phyloP scores from a whole-genome alignment of 2,329 filamentous ascomycete genomes.

The Sclerotinia nivalis region DNA sequence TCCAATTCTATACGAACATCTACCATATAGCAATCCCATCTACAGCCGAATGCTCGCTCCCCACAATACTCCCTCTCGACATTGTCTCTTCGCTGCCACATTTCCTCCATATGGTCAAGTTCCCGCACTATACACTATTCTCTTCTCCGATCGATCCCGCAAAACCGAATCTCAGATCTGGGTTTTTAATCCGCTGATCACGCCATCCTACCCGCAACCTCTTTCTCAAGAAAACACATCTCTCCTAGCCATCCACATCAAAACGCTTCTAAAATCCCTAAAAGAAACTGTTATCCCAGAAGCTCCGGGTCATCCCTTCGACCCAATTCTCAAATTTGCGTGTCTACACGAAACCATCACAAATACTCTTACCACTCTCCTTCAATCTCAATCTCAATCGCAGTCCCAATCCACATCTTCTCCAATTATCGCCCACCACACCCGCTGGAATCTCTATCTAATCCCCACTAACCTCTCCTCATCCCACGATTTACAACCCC shows the following conservation, averaged over 20 bases:
- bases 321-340: conserved; percentile 32
- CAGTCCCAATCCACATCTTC: conserved; percentile 23
- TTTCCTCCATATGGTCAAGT: conserved; percentile 27
- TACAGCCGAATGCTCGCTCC: conserved; percentile 39
- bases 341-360: conserved; percentile 33
- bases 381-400: conserved; percentile 19
- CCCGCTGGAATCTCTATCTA: conserved; percentile 9
- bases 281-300: conserved; percentile 31
- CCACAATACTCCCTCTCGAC: conserved; percentile 34
- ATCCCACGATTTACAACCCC: conserved; percentile 24
- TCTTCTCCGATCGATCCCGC: conserved; percentile 39
- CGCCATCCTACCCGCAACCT: conserved; percentile 11
- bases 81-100: conserved; percentile 39
- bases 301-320: conserved; percentile 40
- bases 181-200: conserved; percentile 37
- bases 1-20: conserved; percentile 30
- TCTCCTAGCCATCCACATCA: conserved; percentile 27
- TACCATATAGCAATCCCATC: conserved; percentile 38
- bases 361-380: conserved; percentile 24
- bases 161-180: conserved; percentile 39
- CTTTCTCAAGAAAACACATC: conserved; percentile 23
- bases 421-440: conserved; percentile 23
- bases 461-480: not conserved
- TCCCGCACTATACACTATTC: conserved; percentile 33
- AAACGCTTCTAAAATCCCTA: conserved; percentile 30